Percentiles rank a stretch among this genome's conserved stretches.
Evolutionary conservation across 352 stramenopile genomes (phyloP).

Genomic region (Pythium dissotocum): DNA sequence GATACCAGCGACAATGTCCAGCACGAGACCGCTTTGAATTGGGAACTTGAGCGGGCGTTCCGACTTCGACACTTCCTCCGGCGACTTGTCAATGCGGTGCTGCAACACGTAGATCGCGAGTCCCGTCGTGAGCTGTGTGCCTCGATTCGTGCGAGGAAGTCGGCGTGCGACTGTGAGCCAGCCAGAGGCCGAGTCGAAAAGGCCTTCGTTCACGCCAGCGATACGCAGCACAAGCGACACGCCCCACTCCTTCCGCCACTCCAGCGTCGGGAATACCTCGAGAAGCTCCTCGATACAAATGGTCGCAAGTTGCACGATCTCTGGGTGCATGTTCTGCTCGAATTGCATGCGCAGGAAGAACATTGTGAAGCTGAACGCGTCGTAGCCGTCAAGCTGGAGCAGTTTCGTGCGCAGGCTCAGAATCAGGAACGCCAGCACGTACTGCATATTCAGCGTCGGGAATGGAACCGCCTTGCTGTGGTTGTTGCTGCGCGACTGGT

Average conservation of each 20-base stretch:
- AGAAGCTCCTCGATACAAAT: constrained; percentile 82
- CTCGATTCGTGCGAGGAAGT: constrained; percentile 68
- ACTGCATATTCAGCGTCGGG: constrained; percentile 81
- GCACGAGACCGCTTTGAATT: constrained; percentile 70
- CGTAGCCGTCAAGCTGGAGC: constrained; percentile 66
- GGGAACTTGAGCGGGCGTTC: constrained; percentile 81
- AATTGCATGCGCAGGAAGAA: constrained; percentile 89
- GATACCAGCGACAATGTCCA: constrained; percentile 80
- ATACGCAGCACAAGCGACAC: constrained; percentile 78
- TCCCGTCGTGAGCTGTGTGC: constrained; percentile 74
- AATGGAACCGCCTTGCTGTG: constrained; percentile 41
- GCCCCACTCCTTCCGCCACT: constrained; percentile 80
- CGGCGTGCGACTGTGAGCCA: constrained; percentile 77
- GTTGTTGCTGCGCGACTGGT: constrained; percentile 1
- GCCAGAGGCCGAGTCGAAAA: constrained; percentile 73
- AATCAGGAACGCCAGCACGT: constrained; percentile 76
- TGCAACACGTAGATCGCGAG: constrained; percentile 80
- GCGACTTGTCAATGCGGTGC: constrained; percentile 69
- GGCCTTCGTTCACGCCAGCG: constrained; percentile 67
- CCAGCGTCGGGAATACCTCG: constrained; percentile 60
- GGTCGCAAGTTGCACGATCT: constrained; percentile 75
- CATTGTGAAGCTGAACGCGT: constrained; percentile 84
- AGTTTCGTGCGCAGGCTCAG: constrained; percentile 65
- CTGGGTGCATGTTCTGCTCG: constrained; percentile 65
- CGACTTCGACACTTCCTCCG: constrained; percentile 41